Evolutionary conservation across 139 green algal species (phyloP), one percentile per base, ranked within the genome.

Genomic region (Chlamydomonas schloesseri): DNA sequence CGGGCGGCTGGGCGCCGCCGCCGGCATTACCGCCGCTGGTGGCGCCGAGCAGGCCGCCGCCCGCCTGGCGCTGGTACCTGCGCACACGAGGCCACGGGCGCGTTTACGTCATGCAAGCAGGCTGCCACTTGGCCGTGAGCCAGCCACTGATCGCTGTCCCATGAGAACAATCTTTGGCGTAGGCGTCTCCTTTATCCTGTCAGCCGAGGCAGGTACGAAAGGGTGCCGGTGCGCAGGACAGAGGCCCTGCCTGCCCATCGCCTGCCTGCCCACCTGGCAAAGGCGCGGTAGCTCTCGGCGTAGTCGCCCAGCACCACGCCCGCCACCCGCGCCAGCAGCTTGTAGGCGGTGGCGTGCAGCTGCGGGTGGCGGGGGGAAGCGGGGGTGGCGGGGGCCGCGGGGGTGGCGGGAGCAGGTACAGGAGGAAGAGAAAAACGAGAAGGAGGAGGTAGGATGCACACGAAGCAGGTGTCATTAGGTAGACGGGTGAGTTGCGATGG

Each of bases 291-390:
- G 53, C 47, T 67, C 53, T 79, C 81, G 33, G 3, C 34, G 26
- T 80, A 87, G 81, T 90, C 86, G 11, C 82, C 87, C 68, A 89
- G 42, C 55, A 91, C 62, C 3, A 33, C 50, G 2, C 65, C 67
- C 15, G 88, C 77, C 18, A 91, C 69, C 15, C 55, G 64, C 37
- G 83, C 72, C 65, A 91, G 78, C 71, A 91, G 71, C 78, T 89
- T 89, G 83, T 87, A 91, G 26, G 88, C 83, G 11, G 72, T 71
- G n/a, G 88, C 88, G 72, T 91, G 73, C 29, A 91, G 73, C 87
- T 91, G 87, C 10, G 50, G 37, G 31, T n/a, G 58, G 55, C 3
- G 10, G 9, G 71, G 36, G 24, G 24, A 1, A n/a, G 10, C 31
- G 67, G 15, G 1, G 55, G 55, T 11, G 55, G 55, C 55, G 42